A percentile compares a stretch with the other conserved stretches of the same genome.
Conservation (phyloP, 176 grass and related monocot species). For the Phyllostachys edulis region DNA sequence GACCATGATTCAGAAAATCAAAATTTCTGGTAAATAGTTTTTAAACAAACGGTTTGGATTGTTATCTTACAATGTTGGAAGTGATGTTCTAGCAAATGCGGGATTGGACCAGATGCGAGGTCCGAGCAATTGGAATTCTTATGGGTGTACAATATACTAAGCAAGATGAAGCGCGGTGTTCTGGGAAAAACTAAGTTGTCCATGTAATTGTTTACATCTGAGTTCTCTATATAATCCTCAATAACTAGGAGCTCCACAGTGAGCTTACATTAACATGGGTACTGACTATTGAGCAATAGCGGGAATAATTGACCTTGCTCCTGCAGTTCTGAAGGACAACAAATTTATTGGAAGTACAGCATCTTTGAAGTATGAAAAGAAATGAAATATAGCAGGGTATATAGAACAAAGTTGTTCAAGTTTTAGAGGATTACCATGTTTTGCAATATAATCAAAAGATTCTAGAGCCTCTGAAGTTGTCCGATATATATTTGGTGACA, state of each 20-base stretch:
- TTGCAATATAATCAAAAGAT: constrained; percentile 96
- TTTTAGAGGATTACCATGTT: constrained; percentile 54
- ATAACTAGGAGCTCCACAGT: neutral
- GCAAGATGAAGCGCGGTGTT: neutral
- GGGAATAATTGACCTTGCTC: neutral
- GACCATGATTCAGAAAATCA: neutral
- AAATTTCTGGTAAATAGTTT: neutral
- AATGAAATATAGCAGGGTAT: neutral
- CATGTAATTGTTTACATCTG: neutral
- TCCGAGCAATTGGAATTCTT: neutral
- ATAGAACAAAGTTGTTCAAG: neutral
- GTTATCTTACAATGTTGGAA: neutral
- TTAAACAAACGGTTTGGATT: neutral
- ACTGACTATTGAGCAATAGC: too few relatives aligned
- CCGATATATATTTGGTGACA: constrained; percentile 97
- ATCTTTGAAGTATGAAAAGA: neutral
- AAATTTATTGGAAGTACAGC: neutral
- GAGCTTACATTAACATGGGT: neutral
- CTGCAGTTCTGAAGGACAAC: neutral
- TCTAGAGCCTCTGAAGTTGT: constrained; percentile 84
- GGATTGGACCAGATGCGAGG: neutral
- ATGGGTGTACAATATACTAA: neutral
- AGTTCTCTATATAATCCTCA: neutral
- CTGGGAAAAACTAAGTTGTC: neutral
- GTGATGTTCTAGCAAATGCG: neutral